Percentiles rank a stretch among this genome's conserved stretches.
Conservation (phyloP, 2,329 filamentous ascomycete species). For the Capronia coronata region DNA sequence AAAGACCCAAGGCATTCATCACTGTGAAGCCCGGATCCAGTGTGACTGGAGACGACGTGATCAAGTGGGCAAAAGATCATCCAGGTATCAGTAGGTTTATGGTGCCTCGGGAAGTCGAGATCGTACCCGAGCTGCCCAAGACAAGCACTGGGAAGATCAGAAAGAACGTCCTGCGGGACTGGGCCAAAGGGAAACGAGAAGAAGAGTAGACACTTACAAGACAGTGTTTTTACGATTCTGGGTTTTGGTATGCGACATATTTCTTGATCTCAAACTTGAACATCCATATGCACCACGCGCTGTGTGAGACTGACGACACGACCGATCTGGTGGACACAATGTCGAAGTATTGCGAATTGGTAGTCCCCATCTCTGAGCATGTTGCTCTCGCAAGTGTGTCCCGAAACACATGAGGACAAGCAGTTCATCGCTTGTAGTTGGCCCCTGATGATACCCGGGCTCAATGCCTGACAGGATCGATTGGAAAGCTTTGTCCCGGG, state of each 20-base stretch:
- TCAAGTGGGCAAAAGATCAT: conserved; percentile 76
- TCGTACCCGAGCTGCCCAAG: conserved; percentile 86
- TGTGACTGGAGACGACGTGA: conserved; percentile 61
- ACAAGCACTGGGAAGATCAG: conserved; percentile 94
- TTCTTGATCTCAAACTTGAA: background rate
- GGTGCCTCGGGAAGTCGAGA: conserved; percentile 66
- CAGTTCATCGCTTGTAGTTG: no score
- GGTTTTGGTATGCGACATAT: background rate
- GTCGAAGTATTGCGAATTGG: no score
- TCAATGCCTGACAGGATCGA: no score
- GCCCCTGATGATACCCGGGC: no score
- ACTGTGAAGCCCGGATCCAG: conserved; percentile 65
- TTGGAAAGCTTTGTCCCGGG: no score
- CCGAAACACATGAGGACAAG: no score
- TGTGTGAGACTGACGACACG: no score
- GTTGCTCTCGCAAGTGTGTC: no score
- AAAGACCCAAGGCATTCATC: conserved; percentile 88
- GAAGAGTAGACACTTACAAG: conserved; percentile 10
- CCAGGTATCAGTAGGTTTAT: conserved; percentile 85
- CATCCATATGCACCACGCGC: no score
- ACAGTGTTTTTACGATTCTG: background rate
- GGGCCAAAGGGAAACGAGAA: conserved; percentile 56
- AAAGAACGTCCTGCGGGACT: conserved; percentile 87
- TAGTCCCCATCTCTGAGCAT: no score
- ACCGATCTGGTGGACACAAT: no score